Percentiles rank a stretch among this genome's conserved stretches.
Conservation (phyloP, 208 protist species). For the Angomonas ambiguus region DNA sequence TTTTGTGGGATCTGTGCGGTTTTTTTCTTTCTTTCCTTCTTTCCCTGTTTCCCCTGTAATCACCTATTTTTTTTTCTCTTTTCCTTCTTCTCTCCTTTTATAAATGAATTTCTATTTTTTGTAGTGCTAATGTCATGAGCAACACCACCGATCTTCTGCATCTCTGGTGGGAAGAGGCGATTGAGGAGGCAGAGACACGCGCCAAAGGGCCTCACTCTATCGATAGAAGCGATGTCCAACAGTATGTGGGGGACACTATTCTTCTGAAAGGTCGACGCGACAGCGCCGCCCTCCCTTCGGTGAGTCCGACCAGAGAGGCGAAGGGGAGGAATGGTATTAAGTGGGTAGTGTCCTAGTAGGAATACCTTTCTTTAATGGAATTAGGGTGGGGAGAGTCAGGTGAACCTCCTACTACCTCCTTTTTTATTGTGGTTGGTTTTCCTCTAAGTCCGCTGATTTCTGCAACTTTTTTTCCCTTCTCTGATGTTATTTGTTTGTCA, state of each 20-base stretch:
- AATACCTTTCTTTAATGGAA: too few relatives aligned
- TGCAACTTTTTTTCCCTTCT: too few relatives aligned
- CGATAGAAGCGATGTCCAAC: neutral
- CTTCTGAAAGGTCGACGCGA: too few relatives aligned
- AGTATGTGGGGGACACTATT: too few relatives aligned
- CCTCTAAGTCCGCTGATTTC: too few relatives aligned
- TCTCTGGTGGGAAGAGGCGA: neutral
- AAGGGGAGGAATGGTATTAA: neutral
- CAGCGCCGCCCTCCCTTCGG: neutral
- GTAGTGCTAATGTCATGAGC: neutral
- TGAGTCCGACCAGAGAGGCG: neutral
- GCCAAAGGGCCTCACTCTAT: too few relatives aligned
- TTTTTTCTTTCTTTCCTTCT: neutral
- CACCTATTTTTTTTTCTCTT: neutral
- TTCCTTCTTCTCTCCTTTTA: neutral
- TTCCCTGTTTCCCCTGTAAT: neutral
- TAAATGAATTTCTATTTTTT: neutral
- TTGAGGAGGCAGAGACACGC: neutral
- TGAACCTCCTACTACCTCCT: too few relatives aligned
- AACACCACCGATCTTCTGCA: neutral
- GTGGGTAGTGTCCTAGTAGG: neutral
- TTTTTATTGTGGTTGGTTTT: too few relatives aligned
- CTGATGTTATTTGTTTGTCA: too few relatives aligned
- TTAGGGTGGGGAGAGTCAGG: too few relatives aligned
- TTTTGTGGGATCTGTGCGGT: too few relatives aligned